A percentile compares a stretch with the other conserved stretches of the same genome.
phyloP scores from a whole-genome alignment of 139 green algal genomes.

The Yamagishiella unicocca region DNA sequence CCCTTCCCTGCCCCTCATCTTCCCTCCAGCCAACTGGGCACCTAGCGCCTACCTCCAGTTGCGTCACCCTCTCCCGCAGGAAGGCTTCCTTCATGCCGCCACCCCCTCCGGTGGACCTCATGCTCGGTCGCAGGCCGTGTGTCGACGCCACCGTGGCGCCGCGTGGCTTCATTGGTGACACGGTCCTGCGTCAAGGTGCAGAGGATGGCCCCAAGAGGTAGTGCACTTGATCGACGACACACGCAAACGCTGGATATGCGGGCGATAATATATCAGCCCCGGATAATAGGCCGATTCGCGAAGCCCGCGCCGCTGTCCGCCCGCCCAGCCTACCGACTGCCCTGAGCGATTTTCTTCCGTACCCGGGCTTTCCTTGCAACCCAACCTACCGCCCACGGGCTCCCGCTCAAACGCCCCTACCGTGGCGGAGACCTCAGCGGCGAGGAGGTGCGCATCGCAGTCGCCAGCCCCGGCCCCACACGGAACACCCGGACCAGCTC shows the following conservation, averaged over 20 bases:
- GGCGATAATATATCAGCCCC: too few relatives aligned
- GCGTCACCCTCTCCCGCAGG: constrained; percentile 55
- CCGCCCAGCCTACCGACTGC: too few relatives aligned
- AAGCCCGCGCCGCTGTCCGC: too few relatives aligned
- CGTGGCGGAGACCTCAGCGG: constrained; percentile 32
- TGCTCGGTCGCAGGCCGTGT: neutral
- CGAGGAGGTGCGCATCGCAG: constrained; percentile 25
- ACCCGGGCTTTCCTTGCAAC: too few relatives aligned
- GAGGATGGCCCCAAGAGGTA: too few relatives aligned
- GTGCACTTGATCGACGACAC: too few relatives aligned
- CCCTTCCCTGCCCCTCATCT: too few relatives aligned
- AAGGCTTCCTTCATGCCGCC: constrained; percentile 59
- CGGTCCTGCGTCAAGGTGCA: too few relatives aligned
- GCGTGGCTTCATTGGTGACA: neutral
- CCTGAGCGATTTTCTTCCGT: too few relatives aligned
- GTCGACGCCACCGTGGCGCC: neutral
- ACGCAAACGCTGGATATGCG: too few relatives aligned
- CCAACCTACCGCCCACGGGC: too few relatives aligned
- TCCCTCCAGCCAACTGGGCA: constrained; percentile 39
- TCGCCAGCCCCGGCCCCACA: constrained; percentile 50
- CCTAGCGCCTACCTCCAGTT: constrained; percentile 48
- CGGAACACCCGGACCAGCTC: constrained; percentile 58
- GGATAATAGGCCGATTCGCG: too few relatives aligned
- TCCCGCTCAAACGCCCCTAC: constrained; percentile 12
- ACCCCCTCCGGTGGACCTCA: neutral